Percentiles rank a stretch among this genome's conserved stretches.
phyloP scores from a whole-genome alignment of 805 yeast species.

The Ogataea wickerhamii region DNA sequence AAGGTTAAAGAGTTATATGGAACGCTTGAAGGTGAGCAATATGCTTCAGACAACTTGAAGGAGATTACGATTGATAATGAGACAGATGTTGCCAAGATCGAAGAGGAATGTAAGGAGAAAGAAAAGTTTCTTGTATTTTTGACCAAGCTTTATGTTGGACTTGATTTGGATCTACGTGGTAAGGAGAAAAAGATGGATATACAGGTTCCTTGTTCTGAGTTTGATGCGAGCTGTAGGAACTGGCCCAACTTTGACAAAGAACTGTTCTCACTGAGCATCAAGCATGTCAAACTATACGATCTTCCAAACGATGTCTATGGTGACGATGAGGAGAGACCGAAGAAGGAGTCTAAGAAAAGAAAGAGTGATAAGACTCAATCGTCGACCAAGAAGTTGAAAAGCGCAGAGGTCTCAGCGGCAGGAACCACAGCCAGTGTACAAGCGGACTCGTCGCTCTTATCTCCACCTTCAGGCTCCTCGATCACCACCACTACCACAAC shows the following conservation, averaged over 20 bases:
- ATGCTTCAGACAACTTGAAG: constrained; percentile 33
- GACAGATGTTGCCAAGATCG: constrained; percentile 27
- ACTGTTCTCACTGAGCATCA: constrained; percentile 57
- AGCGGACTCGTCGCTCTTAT: constrained; percentile 5
- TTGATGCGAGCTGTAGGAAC: constrained; percentile 71
- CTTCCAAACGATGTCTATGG: constrained; percentile 80
- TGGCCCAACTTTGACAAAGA: constrained; percentile 67
- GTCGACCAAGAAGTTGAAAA: constrained; percentile 32
- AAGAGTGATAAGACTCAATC: constrained; percentile 37
- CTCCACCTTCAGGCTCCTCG: constrained; percentile 5
- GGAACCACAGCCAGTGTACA: constrained; percentile 6
- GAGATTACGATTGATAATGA: constrained; percentile 31
- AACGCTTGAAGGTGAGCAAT: constrained; percentile 50
- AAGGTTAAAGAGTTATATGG: constrained; percentile 45
- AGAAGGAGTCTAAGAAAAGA: constrained; percentile 50
- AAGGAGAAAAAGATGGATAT: constrained; percentile 70
- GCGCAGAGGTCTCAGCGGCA: constrained; percentile 10
- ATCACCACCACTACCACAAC: constrained; percentile 1
- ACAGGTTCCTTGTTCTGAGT: constrained; percentile 87
- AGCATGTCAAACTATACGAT: constrained; percentile 72
- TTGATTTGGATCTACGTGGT: constrained; percentile 52
- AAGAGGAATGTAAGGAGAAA: constrained; percentile 21
- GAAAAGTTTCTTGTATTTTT: constrained; percentile 45
- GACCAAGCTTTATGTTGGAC: constrained; percentile 78
- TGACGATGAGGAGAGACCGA: constrained; percentile 79